These are phyloP conservation scores for Nakaseomyces delphensis DNA, from an alignment of 1,139 yeast genomes.

Conservation along the genomic window DNA sequence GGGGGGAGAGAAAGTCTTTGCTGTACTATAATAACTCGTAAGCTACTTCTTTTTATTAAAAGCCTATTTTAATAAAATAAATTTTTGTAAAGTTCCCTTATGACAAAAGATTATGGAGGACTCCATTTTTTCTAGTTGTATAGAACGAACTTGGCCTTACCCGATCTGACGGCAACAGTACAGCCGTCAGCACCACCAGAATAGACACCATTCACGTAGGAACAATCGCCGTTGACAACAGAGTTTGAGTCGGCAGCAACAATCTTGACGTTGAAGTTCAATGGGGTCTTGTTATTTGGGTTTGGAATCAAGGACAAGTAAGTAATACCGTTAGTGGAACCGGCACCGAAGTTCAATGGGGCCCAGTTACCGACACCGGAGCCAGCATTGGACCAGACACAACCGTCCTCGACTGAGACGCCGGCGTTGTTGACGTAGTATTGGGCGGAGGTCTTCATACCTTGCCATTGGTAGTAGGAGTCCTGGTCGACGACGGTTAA, in stretches of 20 bases:
- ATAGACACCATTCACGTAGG: constrained; percentile 69
- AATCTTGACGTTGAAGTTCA: constrained; percentile 81
- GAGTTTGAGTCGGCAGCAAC: constrained; percentile 59
- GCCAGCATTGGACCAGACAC: constrained; percentile 80
- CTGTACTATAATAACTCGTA: neutral
- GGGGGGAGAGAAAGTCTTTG: too few species aligned
- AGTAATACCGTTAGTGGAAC: constrained; percentile 64
- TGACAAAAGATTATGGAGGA: too few species aligned
- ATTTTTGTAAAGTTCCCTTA: neutral
- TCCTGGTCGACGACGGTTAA: constrained; percentile 72
- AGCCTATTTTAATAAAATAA: neutral
- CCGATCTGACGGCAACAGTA: constrained; percentile 78
- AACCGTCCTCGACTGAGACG: constrained; percentile 76
- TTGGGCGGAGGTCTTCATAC: constrained; percentile 81
- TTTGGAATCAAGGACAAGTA: constrained; percentile 90
- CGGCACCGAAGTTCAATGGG: constrained; percentile 90
- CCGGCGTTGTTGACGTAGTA: constrained; percentile 96
- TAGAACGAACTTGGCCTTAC: constrained; percentile 64
- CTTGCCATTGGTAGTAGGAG: constrained; percentile 72
- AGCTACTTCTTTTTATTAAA: neutral
- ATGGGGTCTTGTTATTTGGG: constrained; percentile 70
- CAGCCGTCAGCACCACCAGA: constrained; percentile 69
- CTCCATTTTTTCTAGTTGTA: constrained; percentile 29
- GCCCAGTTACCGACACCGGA: constrained; percentile 95
- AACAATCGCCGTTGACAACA: constrained; percentile 63